phyloP scores from a whole-genome alignment of 495 filamentous ascomycete genomes.

The Platismatia glauca region DNA sequence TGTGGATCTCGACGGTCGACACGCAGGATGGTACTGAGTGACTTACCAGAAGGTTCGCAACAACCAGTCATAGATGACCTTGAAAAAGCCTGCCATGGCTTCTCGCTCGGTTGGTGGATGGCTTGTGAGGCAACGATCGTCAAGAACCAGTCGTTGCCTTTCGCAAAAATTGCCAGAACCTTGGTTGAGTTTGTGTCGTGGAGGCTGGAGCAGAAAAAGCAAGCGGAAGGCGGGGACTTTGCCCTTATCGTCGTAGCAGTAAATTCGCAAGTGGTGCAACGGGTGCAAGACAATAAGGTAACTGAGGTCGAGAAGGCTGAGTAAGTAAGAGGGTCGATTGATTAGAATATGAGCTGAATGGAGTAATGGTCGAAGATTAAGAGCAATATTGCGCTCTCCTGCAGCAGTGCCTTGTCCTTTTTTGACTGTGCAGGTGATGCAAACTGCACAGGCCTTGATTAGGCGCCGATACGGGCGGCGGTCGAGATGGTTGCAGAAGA shows the following conservation, averaged over 20 bases:
- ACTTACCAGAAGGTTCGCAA: conserved; percentile 95
- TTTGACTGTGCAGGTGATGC: conserved; percentile 1
- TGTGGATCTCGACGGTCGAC: neutral
- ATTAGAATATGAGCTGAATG: neutral
- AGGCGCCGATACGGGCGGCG: conserved; percentile 1
- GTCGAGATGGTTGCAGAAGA: neutral
- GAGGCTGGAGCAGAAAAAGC: conserved; percentile 8
- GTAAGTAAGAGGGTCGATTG: neutral
- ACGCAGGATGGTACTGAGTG: neutral
- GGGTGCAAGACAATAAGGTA: too few relatives aligned
- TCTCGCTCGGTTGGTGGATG: conserved; percentile 9
- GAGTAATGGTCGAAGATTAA: neutral
- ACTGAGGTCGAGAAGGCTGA: neutral
- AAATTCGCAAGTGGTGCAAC: neutral
- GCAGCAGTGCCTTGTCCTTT: neutral
- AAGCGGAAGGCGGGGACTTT: conserved; percentile 21
- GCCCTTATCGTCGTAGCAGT: conserved; percentile 19
- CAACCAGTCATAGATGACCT: conserved; percentile 95
- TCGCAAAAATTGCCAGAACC: conserved; percentile 14
- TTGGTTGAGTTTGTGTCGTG: conserved; percentile 15
- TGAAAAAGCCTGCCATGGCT: conserved; percentile 78
- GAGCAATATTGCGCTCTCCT: neutral
- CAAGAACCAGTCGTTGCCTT: conserved; percentile 18
- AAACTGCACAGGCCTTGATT: conserved; percentile 1
- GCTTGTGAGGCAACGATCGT: conserved; percentile 10